Evolutionary conservation across 305 asterid genomes (phyloP), one percentile per base, ranked within the genome.

Genomic region (Fraxinus sp.): DNA sequence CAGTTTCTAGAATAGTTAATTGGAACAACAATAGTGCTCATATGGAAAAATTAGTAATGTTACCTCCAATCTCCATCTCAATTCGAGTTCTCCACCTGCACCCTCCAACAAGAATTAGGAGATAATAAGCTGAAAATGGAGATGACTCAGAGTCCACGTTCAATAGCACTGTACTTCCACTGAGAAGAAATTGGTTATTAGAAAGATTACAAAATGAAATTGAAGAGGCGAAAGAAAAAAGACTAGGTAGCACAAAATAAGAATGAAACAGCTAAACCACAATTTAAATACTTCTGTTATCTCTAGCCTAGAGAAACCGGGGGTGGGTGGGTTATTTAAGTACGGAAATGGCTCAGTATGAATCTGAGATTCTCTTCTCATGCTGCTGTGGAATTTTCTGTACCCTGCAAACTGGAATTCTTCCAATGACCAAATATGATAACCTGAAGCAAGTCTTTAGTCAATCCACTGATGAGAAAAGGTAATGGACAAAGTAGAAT

Each of bases 401-500:
- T 35, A 71, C 79, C 80, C 62, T 16, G 41, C 10, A 77, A 41
- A 57, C n/a, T 71, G n/a, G 41, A 26, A 43, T 22, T 64, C 71
- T 81, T 80, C n/a, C 35, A 43, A 83, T 22, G 62, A n/a, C 33
- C 20, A 30, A 83, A 73, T 32, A 71, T 57, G 73, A 43, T 81
- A 13, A 16, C 52, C 26, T 66, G 70, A 37, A 49, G 22, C 26
- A 41, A 6, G 70, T 76, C 79, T 8, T 91, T 86, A 92, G 82
- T 92, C 97, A 33, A 92, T 90, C 92, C 87, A 93, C 95, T 0
- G 97, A 93, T 4, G 97, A 92, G 84, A 93, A 93, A 55, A 93
- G 93, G 84, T 87, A 92, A 83, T 92, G 98, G 30, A 92, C 93
- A 22, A 93, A 93, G 86, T 85, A 90, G 90, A 93, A 90, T 4